Base-by-base conservation (phyloP, 352 stramenopile genomes). In the Aphanomyces invadans region DNA sequence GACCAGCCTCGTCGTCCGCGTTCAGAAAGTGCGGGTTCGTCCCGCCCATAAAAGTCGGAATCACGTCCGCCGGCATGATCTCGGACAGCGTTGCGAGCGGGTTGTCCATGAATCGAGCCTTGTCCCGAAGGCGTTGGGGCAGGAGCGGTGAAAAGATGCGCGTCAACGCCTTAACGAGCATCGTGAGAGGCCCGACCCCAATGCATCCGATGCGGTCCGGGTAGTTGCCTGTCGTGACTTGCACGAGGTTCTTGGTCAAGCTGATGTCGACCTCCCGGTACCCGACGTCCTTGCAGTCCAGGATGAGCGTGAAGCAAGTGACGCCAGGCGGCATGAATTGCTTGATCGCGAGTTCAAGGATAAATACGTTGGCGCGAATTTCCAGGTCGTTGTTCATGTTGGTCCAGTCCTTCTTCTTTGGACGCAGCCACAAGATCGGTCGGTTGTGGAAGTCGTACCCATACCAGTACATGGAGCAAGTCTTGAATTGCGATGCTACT, bases 391-490 rank as follows among this genome's bases (percentile, higher is more conserved):
- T 78, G 51, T 70, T 73, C 80, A 88, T 88, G 25, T 70, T 74
- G 26, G 61, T 64, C 77, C 77, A 87, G 65, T 87, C 70, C 48
- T 88, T 88, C 29, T 84, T 62, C 23, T 74, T 75, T 0, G 78
- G 75, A 29, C 80, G 80, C 31, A 88, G 78, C 80, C 78, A 88
- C 25, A 88, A 70, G 63, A 88, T 85, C 7, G 80, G 80, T 2
- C 78, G 76, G 63, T 84, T 78, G 61, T 85, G 65, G 42, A 78
- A 81, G 62, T 88, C 80, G 69, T 87, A 88, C 39, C 80, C 80
- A 55, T 81, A 84, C 80, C 80, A 88, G 62, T 88, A 88, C 78
- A 88, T 87, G 33, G 70, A 86, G 2, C 78, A 79, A 0, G 72
- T 81, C 38, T 29, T 44, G 19, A 88, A 62, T 36, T 85, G 78